phyloP scores from a whole-genome alignment of 352 stramenopile genomes.

The Peronospora farinosa region DNA sequence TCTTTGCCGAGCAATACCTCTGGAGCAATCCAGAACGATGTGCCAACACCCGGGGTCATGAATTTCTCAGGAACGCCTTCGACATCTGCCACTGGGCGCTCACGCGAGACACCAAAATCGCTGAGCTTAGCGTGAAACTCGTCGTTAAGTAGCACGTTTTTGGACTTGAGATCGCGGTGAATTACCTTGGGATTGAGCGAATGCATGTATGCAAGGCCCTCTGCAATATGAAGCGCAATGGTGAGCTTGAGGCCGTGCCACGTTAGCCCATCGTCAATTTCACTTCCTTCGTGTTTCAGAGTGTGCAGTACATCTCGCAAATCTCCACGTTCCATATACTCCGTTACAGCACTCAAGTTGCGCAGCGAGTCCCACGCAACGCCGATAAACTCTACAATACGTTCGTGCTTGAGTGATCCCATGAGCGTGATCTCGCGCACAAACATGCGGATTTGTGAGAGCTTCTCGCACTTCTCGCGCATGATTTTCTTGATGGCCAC shows the following conservation, averaged over 20 bases:
- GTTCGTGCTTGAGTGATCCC: slow-evolving; percentile 45
- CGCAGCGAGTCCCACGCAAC: slow-evolving; percentile 57
- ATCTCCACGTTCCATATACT: slow-evolving; percentile 74
- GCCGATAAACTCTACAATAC: slow-evolving; percentile 66
- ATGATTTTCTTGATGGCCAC: slow-evolving; percentile 44
- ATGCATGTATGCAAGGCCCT: slow-evolving; percentile 64
- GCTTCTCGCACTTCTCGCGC: slow-evolving; percentile 30
- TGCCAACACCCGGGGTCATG: slow-evolving; percentile 45
- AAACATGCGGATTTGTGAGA: slow-evolving; percentile 35
- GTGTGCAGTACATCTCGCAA: slow-evolving; percentile 49
- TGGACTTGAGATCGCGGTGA: slow-evolving; percentile 76
- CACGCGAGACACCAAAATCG: slow-evolving; percentile 66
- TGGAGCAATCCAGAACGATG: slow-evolving; percentile 43
- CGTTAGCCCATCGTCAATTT: slow-evolving; percentile 24
- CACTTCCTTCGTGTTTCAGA: slow-evolving; percentile 29
- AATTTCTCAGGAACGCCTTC: slow-evolving; percentile 31
- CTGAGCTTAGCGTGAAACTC: slow-evolving; percentile 64
- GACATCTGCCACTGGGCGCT: slow-evolving; percentile 20
- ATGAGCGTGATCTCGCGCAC: slow-evolving; percentile 62
- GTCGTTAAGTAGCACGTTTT: slow-evolving; percentile 63
- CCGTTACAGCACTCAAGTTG: slow-evolving; percentile 52
- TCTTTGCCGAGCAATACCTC: slow-evolving; percentile 37
- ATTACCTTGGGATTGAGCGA: slow-evolving; percentile 59
- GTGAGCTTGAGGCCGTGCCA: slow-evolving; percentile 48
- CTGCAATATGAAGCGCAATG: slow-evolving; percentile 57